These are phyloP conservation scores for Boletus subparvulus DNA, from an alignment of 768 basidiomycete species.

Conservation along the genomic window DNA sequence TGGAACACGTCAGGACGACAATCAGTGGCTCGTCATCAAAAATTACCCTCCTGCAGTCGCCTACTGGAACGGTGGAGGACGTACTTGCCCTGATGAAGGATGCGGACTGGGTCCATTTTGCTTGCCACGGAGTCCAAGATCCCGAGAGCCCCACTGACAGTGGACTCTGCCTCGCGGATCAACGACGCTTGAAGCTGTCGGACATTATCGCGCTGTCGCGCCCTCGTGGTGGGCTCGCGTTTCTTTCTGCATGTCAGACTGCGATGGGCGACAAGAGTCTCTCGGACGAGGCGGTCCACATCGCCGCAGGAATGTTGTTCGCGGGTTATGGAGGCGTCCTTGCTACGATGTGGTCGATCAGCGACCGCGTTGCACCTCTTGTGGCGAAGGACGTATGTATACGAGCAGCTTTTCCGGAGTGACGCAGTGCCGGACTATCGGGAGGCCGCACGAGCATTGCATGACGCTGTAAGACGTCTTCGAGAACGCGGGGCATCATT, in stretches of 20 bases:
- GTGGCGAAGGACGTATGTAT: neutral
- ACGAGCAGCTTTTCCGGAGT: neutral
- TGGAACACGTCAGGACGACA: slow-evolving; percentile 17
- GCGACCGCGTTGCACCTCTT: neutral
- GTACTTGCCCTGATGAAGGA: neutral
- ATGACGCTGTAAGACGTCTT: neutral
- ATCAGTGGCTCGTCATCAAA: no score
- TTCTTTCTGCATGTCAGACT: slow-evolving; percentile 48
- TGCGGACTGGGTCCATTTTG: slow-evolving; percentile 25
- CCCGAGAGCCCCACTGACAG: slow-evolving; percentile 19
- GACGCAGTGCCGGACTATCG: slow-evolving; percentile 10
- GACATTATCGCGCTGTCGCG: neutral
- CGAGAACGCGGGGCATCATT: neutral
- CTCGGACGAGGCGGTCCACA: slow-evolving; percentile 39
- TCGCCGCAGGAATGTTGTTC: slow-evolving; percentile 41
- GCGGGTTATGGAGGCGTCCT: slow-evolving; percentile 21
- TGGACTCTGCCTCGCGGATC: slow-evolving; percentile 15
- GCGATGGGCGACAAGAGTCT: slow-evolving; percentile 35
- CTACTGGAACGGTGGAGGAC: neutral
- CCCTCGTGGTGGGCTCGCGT: slow-evolving; percentile 34
- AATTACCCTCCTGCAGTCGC: neutral
- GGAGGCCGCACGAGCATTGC: neutral
- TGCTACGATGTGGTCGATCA: slow-evolving; percentile 5
- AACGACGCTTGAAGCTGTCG: neutral
- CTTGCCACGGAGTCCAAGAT: slow-evolving; percentile 31